Percentiles rank a stretch among this genome's conserved stretches.
Conservation (phyloP, 106 monocot genomes). For the Apostasia ramifera region DNA sequence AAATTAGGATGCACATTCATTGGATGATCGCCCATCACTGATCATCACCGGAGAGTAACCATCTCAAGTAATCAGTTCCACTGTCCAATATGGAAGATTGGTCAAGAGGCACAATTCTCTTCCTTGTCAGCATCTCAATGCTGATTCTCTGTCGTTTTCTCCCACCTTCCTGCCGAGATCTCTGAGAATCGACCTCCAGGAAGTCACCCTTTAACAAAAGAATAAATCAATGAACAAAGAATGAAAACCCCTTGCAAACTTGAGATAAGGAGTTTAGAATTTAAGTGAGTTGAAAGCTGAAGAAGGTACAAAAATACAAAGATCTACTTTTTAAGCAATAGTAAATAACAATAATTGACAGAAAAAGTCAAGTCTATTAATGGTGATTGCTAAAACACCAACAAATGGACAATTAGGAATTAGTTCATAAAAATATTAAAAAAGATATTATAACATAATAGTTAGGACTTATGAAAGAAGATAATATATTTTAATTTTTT, state of each 20-base stretch:
- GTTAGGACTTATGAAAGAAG: no score
- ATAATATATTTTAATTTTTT: no score
- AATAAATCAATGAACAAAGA: not conserved
- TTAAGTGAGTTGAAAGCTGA: not conserved
- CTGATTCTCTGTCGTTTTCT: slow-evolving; percentile 48
- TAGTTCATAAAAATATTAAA: no score
- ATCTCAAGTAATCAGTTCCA: slow-evolving; percentile 52
- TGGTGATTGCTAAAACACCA: not conserved
- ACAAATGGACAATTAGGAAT: no score
- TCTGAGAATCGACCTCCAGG: slow-evolving; percentile 51
- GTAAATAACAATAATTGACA: not conserved
- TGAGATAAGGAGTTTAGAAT: not conserved
- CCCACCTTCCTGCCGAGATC: slow-evolving; percentile 44
- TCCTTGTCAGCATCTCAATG: slow-evolving; percentile 46
- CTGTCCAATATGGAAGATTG: slow-evolving; percentile 24
- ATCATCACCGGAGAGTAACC: slow-evolving; percentile 44
- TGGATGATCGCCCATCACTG: no score
- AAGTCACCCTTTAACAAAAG: slow-evolving; percentile 67
- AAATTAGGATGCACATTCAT: no score
- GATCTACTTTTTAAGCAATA: not conserved
- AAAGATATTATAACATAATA: no score
- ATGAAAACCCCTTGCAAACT: not conserved
- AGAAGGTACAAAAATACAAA: not conserved
- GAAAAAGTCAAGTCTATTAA: not conserved
- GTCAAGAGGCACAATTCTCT: slow-evolving; percentile 50